phyloP scores from a whole-genome alignment of 371 early-diverging fungal genomes.

The Mucor velutinosus region DNA sequence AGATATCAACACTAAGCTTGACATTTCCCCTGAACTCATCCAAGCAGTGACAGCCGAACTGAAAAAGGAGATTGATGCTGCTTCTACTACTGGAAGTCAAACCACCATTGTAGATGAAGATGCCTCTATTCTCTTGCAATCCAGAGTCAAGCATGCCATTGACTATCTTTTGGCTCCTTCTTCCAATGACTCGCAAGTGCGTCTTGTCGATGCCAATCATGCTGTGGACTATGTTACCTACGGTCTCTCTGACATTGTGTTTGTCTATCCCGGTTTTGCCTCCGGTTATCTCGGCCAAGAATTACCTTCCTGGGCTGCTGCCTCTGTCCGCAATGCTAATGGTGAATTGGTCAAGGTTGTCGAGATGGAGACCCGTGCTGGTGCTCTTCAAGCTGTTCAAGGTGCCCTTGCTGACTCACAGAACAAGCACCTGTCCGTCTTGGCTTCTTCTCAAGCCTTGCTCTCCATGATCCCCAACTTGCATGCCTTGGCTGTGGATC shows the following conservation, averaged over 20 bases:
- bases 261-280: conserved; percentile 74
- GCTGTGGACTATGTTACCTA: conserved; percentile 78
- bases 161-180: conserved; percentile 21
- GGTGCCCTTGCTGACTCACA: conserved; percentile 65
- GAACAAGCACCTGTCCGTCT: conserved; percentile 54
- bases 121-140: conserved; percentile 32
- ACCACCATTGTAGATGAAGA: conserved; percentile 53
- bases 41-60: conserved; percentile 29
- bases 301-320: conserved; percentile 63
- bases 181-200: conserved; percentile 18
- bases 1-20: neutral
- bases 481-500: conserved; percentile 63
- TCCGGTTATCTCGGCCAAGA: conserved; percentile 66
- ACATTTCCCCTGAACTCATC: conserved; percentile 32
- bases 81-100: conserved; percentile 44
- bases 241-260: conserved; percentile 75
- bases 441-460: conserved; percentile 77
- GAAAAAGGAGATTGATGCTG: conserved; percentile 35
- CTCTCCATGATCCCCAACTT: conserved; percentile 83
- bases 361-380: conserved; percentile 77
- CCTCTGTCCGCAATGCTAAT: conserved; percentile 60
- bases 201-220: conserved; percentile 63
- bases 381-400: conserved; percentile 81
- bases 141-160: conserved; percentile 34
- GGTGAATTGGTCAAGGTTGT: conserved; percentile 66